Evolutionary conservation across 257 asterid species (phyloP), one percentile per base, ranked within the genome.

Genomic region (Echium plantagineum): DNA sequence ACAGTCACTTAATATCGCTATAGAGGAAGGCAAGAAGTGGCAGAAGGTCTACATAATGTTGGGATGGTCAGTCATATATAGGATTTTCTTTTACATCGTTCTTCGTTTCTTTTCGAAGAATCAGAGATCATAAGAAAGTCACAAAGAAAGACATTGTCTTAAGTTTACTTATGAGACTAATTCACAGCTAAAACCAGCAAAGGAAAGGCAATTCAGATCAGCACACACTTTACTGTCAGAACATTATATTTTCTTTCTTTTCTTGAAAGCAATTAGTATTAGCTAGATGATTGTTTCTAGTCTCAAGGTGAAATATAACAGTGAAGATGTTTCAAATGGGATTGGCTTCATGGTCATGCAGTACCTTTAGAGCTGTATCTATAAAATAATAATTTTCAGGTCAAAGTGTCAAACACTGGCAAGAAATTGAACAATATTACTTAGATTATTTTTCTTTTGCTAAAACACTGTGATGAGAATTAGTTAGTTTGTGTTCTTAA

Each of bases 21-120:
- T 18, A 0, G 70, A 62, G 16, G 69, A 74, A 74, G 18, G 19
- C 6, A 60, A 79, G 66, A 88, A 81, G 75, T 83, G 89, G 94
- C 67, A 77, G 32, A 88, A 74, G 72, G 66, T 83, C 55, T 85
- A 83, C 61, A 26, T 71, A 2, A 87, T 85, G 94, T 47, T 80
- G 48, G 96, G 94, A 9, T 85, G 94, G 94, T 79, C 91, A 51
- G 78, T 79, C 30, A 49, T 85, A 55, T 87, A 87, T 56, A 79
- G 91, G 21, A 10, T 85, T 68, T 78, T 87, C 9, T 87, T 87
- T 59, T 87, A 87, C 58, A 55, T 83, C n/a, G 81, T 81, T 26
- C 81, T 87, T 55, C 85, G 94, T 32, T 87, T 87, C 79, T 87
- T 87, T 58, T 87, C 96, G 5, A 85, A 83, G 78, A 85, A 81